A percentile compares a stretch with the other conserved stretches of the same genome.
phyloP scores from a whole-genome alignment of 306 rosid species.

The Cucumis cinereus region DNA sequence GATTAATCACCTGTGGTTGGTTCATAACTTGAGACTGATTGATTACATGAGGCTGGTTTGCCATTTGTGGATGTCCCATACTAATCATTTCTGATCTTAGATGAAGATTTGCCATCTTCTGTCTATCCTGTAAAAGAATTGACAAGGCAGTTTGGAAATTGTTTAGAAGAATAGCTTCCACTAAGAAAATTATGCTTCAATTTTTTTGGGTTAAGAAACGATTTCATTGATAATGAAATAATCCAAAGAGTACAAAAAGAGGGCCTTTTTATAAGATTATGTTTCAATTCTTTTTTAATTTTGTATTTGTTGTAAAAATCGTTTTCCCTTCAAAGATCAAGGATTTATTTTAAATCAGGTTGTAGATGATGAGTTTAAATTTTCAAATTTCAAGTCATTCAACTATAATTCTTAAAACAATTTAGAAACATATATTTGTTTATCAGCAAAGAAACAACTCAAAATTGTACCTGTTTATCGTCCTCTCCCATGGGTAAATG shows the following conservation, averaged over 20 bases:
- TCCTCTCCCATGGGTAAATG: not conserved
- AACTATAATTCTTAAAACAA: not conserved
- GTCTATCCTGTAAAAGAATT: not conserved
- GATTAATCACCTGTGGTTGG: slow-evolving; percentile 18
- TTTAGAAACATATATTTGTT: not conserved
- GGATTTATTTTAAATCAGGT: not conserved
- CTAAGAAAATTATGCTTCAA: no score
- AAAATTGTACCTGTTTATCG: not conserved
- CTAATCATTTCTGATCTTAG: slow-evolving; percentile 25
- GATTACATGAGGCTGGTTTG: not conserved
- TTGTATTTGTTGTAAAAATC: not conserved
- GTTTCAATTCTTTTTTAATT: not conserved
- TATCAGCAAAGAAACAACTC: not conserved
- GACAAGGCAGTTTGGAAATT: not conserved
- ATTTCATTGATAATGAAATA: no score
- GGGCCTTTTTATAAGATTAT: no score
- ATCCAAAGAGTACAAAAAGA: no score
- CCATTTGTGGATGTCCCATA: slow-evolving; percentile 15
- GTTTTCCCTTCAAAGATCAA: not conserved
- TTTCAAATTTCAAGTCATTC: not conserved
- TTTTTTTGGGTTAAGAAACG: no score
- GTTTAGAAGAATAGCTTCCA: not conserved
- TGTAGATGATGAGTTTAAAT: not conserved
- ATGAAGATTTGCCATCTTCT: not conserved
- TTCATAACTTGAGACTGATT: not conserved